Evolutionary conservation across 2,329 filamentous ascomycete genomes (phyloP).

Genomic region (Pseudogymnoascus destructans): DNA sequence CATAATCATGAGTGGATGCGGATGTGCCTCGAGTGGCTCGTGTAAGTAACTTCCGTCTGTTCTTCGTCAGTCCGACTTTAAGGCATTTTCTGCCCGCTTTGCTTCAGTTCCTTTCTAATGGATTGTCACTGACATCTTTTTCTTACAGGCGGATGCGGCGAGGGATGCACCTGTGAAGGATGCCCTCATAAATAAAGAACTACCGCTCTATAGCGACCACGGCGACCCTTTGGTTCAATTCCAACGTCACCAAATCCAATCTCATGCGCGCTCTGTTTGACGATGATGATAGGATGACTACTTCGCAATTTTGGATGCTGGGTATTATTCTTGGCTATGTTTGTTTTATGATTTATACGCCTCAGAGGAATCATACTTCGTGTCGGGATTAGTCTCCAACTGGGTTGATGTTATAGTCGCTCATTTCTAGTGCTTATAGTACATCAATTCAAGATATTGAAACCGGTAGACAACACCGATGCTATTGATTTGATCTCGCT

Average conservation of each 20-base stretch:
- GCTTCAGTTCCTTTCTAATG: background rate
- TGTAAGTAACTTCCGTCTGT: background rate
- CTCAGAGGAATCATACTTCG: background rate
- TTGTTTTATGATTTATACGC: background rate
- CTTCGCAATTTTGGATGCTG: background rate
- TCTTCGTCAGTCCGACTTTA: background rate
- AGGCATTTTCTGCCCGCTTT: background rate
- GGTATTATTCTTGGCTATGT: background rate
- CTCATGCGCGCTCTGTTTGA: background rate
- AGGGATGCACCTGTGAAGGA: background rate
- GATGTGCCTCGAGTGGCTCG: background rate
- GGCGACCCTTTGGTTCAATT: background rate
- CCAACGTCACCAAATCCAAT: background rate
- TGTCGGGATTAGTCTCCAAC: background rate
- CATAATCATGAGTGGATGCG: conserved; percentile 3
- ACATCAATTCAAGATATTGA: background rate
- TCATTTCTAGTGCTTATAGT: background rate
- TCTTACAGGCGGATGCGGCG: background rate
- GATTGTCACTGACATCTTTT: background rate
- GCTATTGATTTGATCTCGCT: background rate
- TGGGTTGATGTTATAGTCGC: background rate
- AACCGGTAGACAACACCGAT: background rate
- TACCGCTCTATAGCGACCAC: background rate
- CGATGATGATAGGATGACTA: background rate
- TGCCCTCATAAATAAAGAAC: background rate